These are phyloP conservation scores for Melampsora larici-populina DNA, from an alignment of 1,284 basidiomycete genomes.

Conservation along the genomic window DNA sequence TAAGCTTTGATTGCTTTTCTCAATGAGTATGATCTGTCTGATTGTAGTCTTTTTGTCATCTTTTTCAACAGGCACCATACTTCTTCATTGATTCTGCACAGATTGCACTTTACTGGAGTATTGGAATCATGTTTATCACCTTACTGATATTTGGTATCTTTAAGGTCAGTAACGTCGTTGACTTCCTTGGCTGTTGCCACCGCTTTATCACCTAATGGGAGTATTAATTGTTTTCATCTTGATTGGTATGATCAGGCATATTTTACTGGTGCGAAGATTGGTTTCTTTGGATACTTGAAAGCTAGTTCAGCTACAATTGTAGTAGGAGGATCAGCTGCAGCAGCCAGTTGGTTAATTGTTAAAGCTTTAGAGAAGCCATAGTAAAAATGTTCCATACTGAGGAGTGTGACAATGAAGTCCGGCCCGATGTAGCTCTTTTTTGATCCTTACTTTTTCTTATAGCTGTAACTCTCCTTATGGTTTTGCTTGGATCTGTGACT, in stretches of 20 bases:
- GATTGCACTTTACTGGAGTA: conserved; percentile 51
- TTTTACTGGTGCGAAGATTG: conserved; percentile 37
- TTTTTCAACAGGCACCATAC: conserved; percentile 74
- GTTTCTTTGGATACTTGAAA: conserved; percentile 29
- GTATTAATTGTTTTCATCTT: not conserved
- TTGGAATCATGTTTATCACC: conserved; percentile 23
- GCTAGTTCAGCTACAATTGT: not conserved
- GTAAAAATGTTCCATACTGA: too few species aligned
- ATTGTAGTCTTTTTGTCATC: not conserved
- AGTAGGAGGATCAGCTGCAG: conserved; percentile 25
- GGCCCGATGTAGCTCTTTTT: too few species aligned
- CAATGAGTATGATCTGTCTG: not conserved
- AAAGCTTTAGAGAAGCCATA: conserved; percentile 21
- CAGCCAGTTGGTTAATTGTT: conserved; percentile 39
- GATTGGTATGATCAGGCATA: conserved; percentile 9
- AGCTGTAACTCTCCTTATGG: too few species aligned
- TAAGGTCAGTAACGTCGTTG: conserved; percentile 2
- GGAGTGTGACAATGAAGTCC: too few species aligned
- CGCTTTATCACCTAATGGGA: not conserved
- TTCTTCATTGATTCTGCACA: conserved; percentile 67
- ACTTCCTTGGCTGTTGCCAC: not conserved
- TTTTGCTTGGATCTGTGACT: too few species aligned
- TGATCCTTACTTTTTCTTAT: too few species aligned
- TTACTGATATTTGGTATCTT: conserved; percentile 26
- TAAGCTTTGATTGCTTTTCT: not conserved